Base-by-base conservation (phyloP, 2,329 filamentous ascomycete species). In the Malbranchea cinnamomea region DNA sequence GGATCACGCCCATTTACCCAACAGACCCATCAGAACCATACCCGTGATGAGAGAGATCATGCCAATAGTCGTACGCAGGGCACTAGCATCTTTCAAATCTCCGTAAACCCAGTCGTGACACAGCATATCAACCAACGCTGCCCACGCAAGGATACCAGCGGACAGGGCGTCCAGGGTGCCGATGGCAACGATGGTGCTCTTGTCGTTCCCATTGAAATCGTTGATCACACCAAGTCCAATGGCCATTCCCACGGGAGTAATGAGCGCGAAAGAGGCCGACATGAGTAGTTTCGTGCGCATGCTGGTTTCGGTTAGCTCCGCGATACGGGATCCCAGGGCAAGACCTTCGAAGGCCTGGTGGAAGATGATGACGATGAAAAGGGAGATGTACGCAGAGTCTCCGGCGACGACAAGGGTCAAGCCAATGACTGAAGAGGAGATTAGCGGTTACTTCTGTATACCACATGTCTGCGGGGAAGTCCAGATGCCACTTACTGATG, bases 311-410 rank as follows among this genome's bases (percentile, higher is more conserved):
- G 46, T 39, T 3, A 81, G 59, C 1, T 65, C 63, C 6, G 39
- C 39, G 12, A 41, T 39, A 21, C 39, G 29, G 10, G 39, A 31
- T 8, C 39, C 39, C 1, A 84, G 69, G 0, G 78, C 78, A 26
- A 84, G 62, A 3, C 79, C 78, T 47, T 83, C 78, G 42, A 85
- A 81, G 59, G 79, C 71, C 44, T 83, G 78, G 46, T 83, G 78
- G 56, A 83, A 82, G 33, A 82, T 55, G 34, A 84, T 79, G 31
- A 83, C 78, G 25, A 62, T 50, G 38, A 67, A 58, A 2, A 68
- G 53, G 1, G 63, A 66, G 23, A 57, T 54, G 48, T 67, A 67
- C 42, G 57, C 63, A 3, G 54, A 59, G 43, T 68, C 31, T 14
- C 39, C 39, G 23, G 39, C 59, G 2, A 74, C 68, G n/a, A 71